phyloP scores from a whole-genome alignment of 306 rosid species.

The Gastrolobium bilobum region DNA sequence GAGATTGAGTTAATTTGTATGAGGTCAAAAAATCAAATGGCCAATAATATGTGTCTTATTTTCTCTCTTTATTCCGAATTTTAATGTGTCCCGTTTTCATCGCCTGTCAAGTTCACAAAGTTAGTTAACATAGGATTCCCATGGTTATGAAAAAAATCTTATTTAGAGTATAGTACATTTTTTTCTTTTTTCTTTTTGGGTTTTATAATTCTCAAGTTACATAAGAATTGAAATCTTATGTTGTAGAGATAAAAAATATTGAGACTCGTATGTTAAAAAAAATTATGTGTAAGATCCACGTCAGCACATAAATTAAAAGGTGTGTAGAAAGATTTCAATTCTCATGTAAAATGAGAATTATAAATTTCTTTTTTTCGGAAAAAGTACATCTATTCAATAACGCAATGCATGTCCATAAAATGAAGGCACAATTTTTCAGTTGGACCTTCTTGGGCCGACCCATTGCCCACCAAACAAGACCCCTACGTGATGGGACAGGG shows the following conservation, averaged over 20 bases:
- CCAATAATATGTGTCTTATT: neutral
- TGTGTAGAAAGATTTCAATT: too few relatives aligned
- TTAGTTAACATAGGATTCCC: constrained; percentile 39
- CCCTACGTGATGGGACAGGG: constrained; percentile 25
- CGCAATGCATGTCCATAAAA: constrained; percentile 25
- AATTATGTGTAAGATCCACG: too few relatives aligned
- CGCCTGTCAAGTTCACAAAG: neutral
- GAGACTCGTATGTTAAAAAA: too few relatives aligned
- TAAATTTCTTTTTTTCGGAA: too few relatives aligned
- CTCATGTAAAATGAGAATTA: too few relatives aligned
- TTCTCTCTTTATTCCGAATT: neutral
- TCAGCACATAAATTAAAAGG: too few relatives aligned
- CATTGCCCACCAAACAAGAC: constrained; percentile 39
- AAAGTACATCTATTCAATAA: constrained; percentile 1
- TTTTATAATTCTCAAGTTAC: too few relatives aligned
- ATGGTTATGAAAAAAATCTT: constrained; percentile 17
- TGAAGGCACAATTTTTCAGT: neutral
- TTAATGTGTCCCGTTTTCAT: constrained; percentile 6
- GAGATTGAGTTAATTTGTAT: too few relatives aligned
- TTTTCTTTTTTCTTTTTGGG: too few relatives aligned
- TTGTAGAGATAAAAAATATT: too few relatives aligned
- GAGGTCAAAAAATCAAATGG: neutral
- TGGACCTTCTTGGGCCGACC: neutral
- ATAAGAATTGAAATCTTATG: too few relatives aligned
- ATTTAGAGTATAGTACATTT: too few relatives aligned